Conservation (phyloP, 164 flowering plant genomes). For the Nymphaea thermarum region DNA sequence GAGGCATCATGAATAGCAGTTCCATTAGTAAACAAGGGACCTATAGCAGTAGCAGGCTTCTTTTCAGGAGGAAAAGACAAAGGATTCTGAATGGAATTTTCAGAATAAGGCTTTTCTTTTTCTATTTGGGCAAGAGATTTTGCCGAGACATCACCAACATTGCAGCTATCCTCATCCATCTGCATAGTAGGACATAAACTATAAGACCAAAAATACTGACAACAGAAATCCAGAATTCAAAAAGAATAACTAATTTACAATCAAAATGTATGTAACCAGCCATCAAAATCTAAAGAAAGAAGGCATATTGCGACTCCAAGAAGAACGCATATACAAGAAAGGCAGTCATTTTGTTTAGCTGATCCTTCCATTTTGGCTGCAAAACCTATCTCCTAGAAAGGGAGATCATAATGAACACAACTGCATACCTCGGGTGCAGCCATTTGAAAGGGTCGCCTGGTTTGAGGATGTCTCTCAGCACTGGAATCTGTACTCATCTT, state of each 20-base stretch:
- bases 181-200: conserved; percentile 49
- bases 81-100: conserved; percentile 18
- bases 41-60: conserved; percentile 10
- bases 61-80: conserved; percentile 11
- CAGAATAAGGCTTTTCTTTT: conserved; percentile 10
- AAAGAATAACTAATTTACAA: too few species aligned
- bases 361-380: neutral
- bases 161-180: conserved; percentile 41
- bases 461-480: conserved; percentile 18
- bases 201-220: conserved; percentile 1
- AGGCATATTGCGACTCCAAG: neutral
- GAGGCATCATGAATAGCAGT: conserved; percentile 12
- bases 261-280: neutral
- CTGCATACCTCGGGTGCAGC: conserved; percentile 79
- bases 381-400: neutral
- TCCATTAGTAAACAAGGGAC: conserved; percentile 3
- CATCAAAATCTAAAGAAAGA: neutral
- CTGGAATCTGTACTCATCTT: conserved; percentile 13
- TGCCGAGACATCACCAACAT: conserved; percentile 15
- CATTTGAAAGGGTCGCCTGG: conserved; percentile 62
- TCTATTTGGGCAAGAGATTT: conserved; percentile 6
- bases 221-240: neutral
- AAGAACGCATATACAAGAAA: neutral
- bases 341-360: neutral
- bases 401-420: neutral